A percentile compares a stretch with the other conserved stretches of the same genome.
phyloP scores from a whole-genome alignment of 257 asterid species.

The Orobanche coerulescens region DNA sequence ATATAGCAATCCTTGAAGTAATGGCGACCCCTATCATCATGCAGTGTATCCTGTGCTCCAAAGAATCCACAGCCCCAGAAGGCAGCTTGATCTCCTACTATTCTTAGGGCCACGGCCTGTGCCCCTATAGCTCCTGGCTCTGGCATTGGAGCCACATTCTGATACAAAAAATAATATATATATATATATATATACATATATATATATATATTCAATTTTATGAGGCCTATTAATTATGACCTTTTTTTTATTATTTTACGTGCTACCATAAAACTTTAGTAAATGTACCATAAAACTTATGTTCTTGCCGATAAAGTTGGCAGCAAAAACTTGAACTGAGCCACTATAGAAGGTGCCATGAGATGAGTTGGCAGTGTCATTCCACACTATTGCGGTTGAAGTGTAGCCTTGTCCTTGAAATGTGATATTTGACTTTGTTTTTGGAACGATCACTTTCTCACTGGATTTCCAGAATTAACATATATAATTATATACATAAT shows the following conservation, averaged over 20 bases:
- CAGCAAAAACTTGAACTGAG: slow-evolving; percentile 76
- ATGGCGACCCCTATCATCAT: slow-evolving; percentile 90
- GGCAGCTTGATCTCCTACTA: slow-evolving; percentile 69
- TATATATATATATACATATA: too few relatives aligned
- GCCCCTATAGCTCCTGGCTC: slow-evolving; percentile 78
- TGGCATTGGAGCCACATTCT: slow-evolving; percentile 89
- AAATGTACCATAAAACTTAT: slow-evolving; percentile 72
- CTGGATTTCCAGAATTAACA: slow-evolving; percentile 27
- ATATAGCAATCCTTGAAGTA: slow-evolving; percentile 84
- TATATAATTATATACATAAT: background rate
- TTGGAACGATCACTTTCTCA: slow-evolving; percentile 73
- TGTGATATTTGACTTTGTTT: slow-evolving; percentile 62
- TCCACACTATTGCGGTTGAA: slow-evolving; percentile 82
- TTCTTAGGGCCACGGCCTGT: slow-evolving; percentile 83
- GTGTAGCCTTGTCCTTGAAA: slow-evolving; percentile 94
- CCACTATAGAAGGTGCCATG: slow-evolving; percentile 83
- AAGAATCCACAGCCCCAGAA: slow-evolving; percentile 96
- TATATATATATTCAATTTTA: too few relatives aligned
- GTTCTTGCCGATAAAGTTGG: slow-evolving; percentile 79
- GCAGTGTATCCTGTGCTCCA: slow-evolving; percentile 90
- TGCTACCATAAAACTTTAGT: background rate
- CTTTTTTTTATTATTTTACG: too few relatives aligned
- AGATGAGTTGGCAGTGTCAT: slow-evolving; percentile 79
- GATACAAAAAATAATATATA: background rate
- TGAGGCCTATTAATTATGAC: too few relatives aligned